A percentile compares a stretch with the other conserved stretches of the same genome.
phyloP scores from a whole-genome alignment of 495 filamentous ascomycete genomes.

The Lindgomyces ingoldianus region DNA sequence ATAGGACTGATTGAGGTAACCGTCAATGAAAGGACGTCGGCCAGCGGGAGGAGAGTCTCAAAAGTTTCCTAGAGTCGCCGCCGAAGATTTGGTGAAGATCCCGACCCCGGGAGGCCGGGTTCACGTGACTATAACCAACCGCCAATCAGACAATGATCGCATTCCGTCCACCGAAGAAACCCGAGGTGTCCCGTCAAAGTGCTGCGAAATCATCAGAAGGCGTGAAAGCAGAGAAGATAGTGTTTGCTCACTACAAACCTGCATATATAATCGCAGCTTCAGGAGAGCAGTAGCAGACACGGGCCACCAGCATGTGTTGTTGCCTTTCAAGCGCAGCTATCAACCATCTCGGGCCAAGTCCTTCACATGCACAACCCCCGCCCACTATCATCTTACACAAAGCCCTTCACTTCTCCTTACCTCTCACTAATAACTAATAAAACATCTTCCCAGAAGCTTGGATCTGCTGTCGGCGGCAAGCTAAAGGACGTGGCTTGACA shows the following conservation, averaged over 20 bases:
- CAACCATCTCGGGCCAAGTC: neutral
- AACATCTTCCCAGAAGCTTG: too few relatives aligned
- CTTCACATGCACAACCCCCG: slow-evolving; percentile 12
- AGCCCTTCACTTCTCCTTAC: neutral
- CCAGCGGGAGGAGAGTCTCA: slow-evolving; percentile 2
- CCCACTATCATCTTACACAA: neutral
- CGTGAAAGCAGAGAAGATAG: too few relatives aligned
- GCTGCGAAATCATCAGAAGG: too few relatives aligned
- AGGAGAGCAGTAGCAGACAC: neutral
- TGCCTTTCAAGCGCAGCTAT: neutral
- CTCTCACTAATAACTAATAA: neutral
- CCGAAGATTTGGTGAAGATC: slow-evolving; percentile 1
- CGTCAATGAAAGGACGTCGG: neutral
- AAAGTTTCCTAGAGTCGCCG: slow-evolving; percentile 20
- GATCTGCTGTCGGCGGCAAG: too few relatives aligned
- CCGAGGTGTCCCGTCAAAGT: neutral
- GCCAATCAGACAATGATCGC: slow-evolving; percentile 29
- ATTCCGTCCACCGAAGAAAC: neutral
- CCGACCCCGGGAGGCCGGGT: neutral
- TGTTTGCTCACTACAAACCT: neutral
- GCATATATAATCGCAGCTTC: neutral
- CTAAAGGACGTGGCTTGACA: too few relatives aligned
- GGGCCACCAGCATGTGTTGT: neutral
- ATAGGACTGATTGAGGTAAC: neutral
- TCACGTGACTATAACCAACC: neutral